Base-by-base conservation (phyloP, 2,329 filamentous ascomycete species). In the Byssoonygena ceratinophila region DNA sequence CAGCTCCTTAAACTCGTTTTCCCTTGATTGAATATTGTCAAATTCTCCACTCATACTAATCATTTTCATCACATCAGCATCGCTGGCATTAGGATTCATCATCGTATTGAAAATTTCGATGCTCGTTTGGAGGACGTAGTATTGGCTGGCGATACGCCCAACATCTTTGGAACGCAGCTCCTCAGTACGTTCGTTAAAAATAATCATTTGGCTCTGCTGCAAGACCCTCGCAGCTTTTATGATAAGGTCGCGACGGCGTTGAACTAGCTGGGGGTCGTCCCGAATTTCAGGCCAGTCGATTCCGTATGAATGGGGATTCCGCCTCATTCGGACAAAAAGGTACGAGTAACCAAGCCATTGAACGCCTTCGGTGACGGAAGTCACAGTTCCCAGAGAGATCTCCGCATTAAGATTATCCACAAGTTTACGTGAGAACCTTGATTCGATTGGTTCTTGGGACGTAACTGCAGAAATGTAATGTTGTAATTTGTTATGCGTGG, bases 261-360 rank as follows among this genome's bases (percentile, higher is more conserved):
- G 85, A 1, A 96, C 88, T 23, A 98, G 77, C 54, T 82, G 83
- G 0, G 89, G 90, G 61, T 98, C 92, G 59, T 97, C 86, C 29
- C 83, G 77, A 51, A 88, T 85, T 68, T 98, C 92, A 14, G 84
- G 77, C 87, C 87, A 97, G 60, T 96, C 90, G 46, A 98, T 97
- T 2, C 91, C 92, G 63, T 98, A 98, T 1, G 84, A 83, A 63
- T 91, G 80, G 3, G 90, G 91, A 59, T 92, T 95, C 54, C 87
- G 81, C 65, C 87, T 83, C 92, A 98, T 98, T 36, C 92, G 85
- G 36, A 98, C 91, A 66, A 95, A 98, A 0, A 98, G 76, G 64
- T 97, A 98, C 0, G 91, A 96, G 66, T 98, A 98, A 12, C 94
- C 91, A 29, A 98, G 84, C 92, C 92, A 98, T 59, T 94, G 87